A percentile compares a stretch with the other conserved stretches of the same genome.
Conservation (phyloP, 345 rosid species). For the Populus deltoides region DNA sequence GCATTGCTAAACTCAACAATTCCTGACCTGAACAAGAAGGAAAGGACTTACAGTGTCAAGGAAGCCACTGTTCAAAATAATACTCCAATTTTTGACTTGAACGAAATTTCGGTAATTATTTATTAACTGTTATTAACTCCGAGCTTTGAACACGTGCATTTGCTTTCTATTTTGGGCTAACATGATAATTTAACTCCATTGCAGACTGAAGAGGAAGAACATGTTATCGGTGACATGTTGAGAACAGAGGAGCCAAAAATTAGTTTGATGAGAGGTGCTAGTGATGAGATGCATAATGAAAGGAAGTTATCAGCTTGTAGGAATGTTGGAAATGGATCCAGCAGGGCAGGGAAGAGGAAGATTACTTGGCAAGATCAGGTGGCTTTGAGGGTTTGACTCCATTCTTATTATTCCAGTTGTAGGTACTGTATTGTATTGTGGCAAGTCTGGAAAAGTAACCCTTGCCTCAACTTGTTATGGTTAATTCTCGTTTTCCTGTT, state of each 20-base stretch:
- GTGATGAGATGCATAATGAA: constrained; percentile 47
- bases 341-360: constrained; percentile 72
- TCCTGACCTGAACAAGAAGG: constrained; percentile 37
- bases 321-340: constrained; percentile 50
- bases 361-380: constrained; percentile 94
- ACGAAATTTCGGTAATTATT: constrained; percentile 70
- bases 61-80: constrained; percentile 35
- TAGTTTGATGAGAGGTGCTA: constrained; percentile 34
- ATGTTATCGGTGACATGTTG: constrained; percentile 29
- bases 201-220: constrained; percentile 83
- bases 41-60: constrained; percentile 34
- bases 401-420: constrained; percentile 6
- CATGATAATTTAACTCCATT: background rate
- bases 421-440: constrained; percentile 8
- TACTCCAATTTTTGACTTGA: constrained; percentile 67
- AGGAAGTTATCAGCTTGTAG: constrained; percentile 57
- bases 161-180: constrained; percentile 13
- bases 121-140: background rate
- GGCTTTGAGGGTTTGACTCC: constrained; percentile 64
- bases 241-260: constrained; percentile 42
- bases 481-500: background rate
- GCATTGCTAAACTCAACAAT: constrained; percentile 8
- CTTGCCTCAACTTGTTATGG: background rate
- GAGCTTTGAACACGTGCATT: background rate
- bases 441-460: constrained; percentile 13